Evolutionary conservation across 164 flowering plant genomes (phyloP).

Genomic region (Annona cherimola): DNA sequence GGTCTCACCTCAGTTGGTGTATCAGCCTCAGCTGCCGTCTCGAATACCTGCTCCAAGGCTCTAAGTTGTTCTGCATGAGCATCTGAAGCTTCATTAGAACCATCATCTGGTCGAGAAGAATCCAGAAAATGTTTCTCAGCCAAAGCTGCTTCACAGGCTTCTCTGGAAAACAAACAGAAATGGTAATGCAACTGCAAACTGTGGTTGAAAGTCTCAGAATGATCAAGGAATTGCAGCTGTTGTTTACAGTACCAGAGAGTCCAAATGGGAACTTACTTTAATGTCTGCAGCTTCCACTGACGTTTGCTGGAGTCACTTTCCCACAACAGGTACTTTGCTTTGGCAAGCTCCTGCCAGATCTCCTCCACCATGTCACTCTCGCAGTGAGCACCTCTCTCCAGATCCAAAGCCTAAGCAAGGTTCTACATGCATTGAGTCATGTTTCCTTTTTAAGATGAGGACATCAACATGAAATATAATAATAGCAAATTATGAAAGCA

Average conservation of each 20-base stretch:
- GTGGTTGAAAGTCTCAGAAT: background rate
- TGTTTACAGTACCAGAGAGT: background rate
- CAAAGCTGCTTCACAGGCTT: conserved; percentile 71
- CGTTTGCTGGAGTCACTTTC: conserved; percentile 55
- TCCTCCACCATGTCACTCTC: conserved; percentile 76
- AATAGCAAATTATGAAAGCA: background rate
- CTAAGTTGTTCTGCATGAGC: conserved; percentile 37
- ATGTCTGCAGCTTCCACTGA: conserved; percentile 59
- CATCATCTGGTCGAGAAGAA: conserved; percentile 33
- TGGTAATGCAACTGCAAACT: background rate
- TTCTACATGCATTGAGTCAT: conserved; percentile 2
- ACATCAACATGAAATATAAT: background rate
- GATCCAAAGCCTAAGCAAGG: conserved; percentile 63
- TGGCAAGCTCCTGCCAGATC: conserved; percentile 93
- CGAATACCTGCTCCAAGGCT: conserved; percentile 42
- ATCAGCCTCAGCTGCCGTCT: conserved; percentile 69
- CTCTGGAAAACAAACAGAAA: conserved; percentile 34
- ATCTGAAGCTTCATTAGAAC: conserved; percentile 27
- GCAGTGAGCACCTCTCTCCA: conserved; percentile 74
- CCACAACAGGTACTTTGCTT: conserved; percentile 80
- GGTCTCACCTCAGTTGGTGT: conserved; percentile 60
- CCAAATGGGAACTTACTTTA: conserved; percentile 52
- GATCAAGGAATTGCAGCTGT: background rate
- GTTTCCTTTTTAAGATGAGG: background rate
- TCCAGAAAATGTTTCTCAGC: conserved; percentile 40